Base-by-base conservation (phyloP, 1,139 yeast species). In the Schwanniomyces etchellsii region DNA sequence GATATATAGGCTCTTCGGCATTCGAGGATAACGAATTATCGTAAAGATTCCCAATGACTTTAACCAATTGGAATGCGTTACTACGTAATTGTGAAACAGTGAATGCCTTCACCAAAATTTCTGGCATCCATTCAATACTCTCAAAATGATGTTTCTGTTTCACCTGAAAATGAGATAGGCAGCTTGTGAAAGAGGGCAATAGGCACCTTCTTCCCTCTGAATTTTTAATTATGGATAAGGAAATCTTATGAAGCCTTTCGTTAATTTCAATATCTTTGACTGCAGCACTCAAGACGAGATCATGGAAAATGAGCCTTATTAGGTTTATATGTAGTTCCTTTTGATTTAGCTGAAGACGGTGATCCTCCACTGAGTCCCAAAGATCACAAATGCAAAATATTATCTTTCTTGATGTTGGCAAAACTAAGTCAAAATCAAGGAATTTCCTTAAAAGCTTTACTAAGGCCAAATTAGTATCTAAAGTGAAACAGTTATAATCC, bases 131-230 rank as follows among this genome's bases (percentile, higher is more conserved):
- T 0, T 36, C 26, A 9, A 66, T 50, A 10, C 52, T 46, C 26
- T 64, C 72, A 39, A 77, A 70, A 2, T 37, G 36, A 0, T 39
- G 41, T 0, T 50, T 39, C 17, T 52, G 33, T 1, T 43, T 36
- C 2, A 61, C 34, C 42, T 74, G 79, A 36, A 58, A 69, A 3
- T 51, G 46, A 3, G 67, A 60, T 7, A 81, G 38, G 14, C 57
- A 46, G 18, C 49, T 50, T 3, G 82, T 64, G 15, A 86, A 51
- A 1, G 67, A 46, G 0, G 95, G 91, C 16, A 85, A 56, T 10
- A 88, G 56, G 9, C 83, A 68, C 42, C 94, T 72, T 52, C 96
- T 72, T 0, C 84, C 79, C 32, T 54, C 64, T 1, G 93, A 58
- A 33, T 69, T 66, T 2, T 56, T 45, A 36, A 81, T 57, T 2